A percentile compares a stretch with the other conserved stretches of the same genome.
Evolutionary conservation across 2,329 filamentous ascomycete species (phyloP).

Genomic region (Diaporthe ampelina): DNA sequence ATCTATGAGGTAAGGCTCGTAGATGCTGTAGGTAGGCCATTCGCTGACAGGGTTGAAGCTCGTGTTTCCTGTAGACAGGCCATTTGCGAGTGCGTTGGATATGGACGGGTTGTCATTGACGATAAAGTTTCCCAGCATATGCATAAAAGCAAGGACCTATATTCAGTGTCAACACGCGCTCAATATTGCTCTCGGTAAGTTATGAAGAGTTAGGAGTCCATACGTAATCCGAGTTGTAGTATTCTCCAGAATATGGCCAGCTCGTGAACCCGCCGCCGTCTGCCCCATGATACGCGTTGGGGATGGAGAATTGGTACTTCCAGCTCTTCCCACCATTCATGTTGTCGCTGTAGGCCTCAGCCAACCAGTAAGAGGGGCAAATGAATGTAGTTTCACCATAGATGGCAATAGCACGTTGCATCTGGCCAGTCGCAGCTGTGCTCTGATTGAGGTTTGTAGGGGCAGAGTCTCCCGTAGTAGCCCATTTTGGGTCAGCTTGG

Average conservation of each 20-base stretch:
- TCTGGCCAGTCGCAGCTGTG: constrained; percentile 30
- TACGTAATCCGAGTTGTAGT: constrained; percentile 25
- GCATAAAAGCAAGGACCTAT: constrained; percentile 27
- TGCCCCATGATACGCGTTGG: constrained; percentile 24
- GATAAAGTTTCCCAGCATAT: constrained; percentile 28
- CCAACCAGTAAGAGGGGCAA: constrained; percentile 30
- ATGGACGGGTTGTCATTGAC: constrained; percentile 8
- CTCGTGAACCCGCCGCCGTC: background rate
- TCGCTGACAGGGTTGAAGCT: constrained; percentile 25
- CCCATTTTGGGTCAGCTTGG: background rate
- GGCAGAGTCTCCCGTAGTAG: constrained; percentile 12
- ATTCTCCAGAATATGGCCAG: constrained; percentile 8
- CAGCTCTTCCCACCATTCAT: background rate
- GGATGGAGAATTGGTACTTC: constrained; percentile 31
- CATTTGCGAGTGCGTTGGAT: constrained; percentile 5
- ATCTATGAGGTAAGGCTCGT: constrained; percentile 9
- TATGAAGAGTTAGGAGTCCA: background rate
- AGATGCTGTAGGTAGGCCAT: constrained; percentile 22
- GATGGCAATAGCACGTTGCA: constrained; percentile 21
- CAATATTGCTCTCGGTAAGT: background rate
- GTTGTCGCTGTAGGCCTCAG: constrained; percentile 29
- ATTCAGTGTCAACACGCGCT: background rate
- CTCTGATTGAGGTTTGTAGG: constrained; percentile 21
- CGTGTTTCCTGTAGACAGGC: constrained; percentile 9
- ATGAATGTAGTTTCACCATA: constrained; percentile 31